These are phyloP conservation scores for Bremia lactucae DNA, from an alignment of 352 stramenopile species.

Conservation along the genomic window DNA sequence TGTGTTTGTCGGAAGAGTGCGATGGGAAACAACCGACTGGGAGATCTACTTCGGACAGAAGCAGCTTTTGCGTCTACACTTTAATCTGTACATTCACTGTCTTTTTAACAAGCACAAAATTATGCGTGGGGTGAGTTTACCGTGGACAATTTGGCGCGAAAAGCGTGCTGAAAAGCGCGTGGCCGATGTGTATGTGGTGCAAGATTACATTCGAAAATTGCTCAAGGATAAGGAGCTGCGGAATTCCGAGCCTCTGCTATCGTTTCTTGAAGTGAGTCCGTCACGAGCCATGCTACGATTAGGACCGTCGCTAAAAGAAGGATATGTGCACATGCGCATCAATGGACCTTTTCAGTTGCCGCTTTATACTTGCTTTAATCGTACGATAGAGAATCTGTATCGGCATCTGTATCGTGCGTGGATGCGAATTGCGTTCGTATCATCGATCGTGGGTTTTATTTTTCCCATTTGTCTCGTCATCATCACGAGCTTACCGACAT, in stretches of 20 bases:
- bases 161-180: slow-evolving; percentile 68
- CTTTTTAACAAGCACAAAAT: slow-evolving; percentile 37
- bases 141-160: slow-evolving; percentile 75
- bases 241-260: slow-evolving; percentile 68
- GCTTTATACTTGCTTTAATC: slow-evolving; percentile 79
- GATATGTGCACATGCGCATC: slow-evolving; percentile 85
- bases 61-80: slow-evolving; percentile 64
- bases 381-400: slow-evolving; percentile 72
- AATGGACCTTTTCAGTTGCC: slow-evolving; percentile 80
- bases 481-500: slow-evolving; percentile 54
- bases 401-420: slow-evolving; percentile 78
- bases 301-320: slow-evolving; percentile 73
- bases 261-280: slow-evolving; percentile 73
- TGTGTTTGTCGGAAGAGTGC: slow-evolving; percentile 71
- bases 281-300: slow-evolving; percentile 65
- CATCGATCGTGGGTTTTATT: slow-evolving; percentile 72
- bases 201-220: slow-evolving; percentile 61
- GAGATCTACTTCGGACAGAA: slow-evolving; percentile 84
- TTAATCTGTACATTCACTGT: slow-evolving; percentile 44
- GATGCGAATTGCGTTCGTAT: slow-evolving; percentile 80
- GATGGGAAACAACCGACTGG: slow-evolving; percentile 69
- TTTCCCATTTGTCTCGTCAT: slow-evolving; percentile 65
- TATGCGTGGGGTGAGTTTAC: slow-evolving; percentile 36
- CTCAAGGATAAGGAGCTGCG: slow-evolving; percentile 52
- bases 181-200: slow-evolving; percentile 53